A percentile compares a stretch with the other conserved stretches of the same genome.
phyloP scores from a whole-genome alignment of 768 basidiomycete species.

The Xerocomellus chrysenteron region DNA sequence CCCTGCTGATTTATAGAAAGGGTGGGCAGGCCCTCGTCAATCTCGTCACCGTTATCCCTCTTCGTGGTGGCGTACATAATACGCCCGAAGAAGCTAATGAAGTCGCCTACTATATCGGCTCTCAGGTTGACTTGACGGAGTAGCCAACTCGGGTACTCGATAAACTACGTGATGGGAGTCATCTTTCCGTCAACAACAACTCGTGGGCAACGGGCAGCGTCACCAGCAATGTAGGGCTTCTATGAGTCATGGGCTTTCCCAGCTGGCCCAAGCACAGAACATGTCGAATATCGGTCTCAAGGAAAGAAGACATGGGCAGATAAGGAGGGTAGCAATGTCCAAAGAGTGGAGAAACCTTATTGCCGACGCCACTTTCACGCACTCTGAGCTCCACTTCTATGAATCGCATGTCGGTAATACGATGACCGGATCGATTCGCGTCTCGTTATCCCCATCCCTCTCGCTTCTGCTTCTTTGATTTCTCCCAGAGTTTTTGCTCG shows the following conservation, averaged over 20 bases:
- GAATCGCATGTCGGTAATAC: conserved; percentile 12
- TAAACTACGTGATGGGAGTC: conserved; percentile 75
- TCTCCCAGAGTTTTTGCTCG: conserved; percentile 80
- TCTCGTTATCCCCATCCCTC: conserved; percentile 44
- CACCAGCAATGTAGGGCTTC: not conserved
- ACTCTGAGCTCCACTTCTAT: conserved; percentile 31
- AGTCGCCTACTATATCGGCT: conserved; percentile 86
- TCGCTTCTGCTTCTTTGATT: conserved; percentile 54
- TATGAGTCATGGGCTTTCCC: conserved; percentile 4
- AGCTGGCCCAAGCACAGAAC: conserved; percentile 15
- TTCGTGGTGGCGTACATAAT: conserved; percentile 57
- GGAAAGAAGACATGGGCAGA: conserved; percentile 24
- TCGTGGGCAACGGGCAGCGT: conserved; percentile 8
- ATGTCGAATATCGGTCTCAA: conserved; percentile 21
- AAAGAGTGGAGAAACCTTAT: conserved; percentile 53
- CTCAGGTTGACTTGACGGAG: conserved; percentile 89
- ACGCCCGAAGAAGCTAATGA: conserved; percentile 59
- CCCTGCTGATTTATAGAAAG: conserved; percentile 85
- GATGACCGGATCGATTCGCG: conserved; percentile 35
- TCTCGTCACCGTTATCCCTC: conserved; percentile 87
- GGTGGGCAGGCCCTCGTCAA: conserved; percentile 87
- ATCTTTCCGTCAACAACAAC: conserved; percentile 56
- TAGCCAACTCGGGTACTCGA: conserved; percentile 83
- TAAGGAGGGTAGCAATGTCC: conserved; percentile 42
- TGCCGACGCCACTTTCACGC: conserved; percentile 45